Percentiles rank a stretch among this genome's conserved stretches.
phyloP scores from a whole-genome alignment of 371 early-diverging fungal species.

The Lichtheimia corymbifera region DNA sequence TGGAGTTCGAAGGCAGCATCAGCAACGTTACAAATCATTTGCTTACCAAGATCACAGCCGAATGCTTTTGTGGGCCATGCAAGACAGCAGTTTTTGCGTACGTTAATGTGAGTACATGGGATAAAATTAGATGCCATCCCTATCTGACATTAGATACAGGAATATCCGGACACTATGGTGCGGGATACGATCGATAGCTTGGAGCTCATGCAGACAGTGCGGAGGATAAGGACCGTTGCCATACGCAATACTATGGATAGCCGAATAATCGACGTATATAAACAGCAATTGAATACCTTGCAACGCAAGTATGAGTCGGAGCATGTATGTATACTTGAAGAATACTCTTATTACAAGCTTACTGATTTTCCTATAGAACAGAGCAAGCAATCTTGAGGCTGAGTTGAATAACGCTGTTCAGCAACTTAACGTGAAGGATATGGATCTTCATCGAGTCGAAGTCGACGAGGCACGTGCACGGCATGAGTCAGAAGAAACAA shows the following conservation, averaged over 20 bases:
- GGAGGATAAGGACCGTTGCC: not conserved
- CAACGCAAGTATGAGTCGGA: not conserved
- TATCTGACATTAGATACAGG: not conserved
- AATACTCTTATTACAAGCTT: not conserved
- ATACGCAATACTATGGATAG: not conserved
- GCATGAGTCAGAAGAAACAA: not conserved
- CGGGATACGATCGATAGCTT: not conserved
- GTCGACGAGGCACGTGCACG: not conserved
- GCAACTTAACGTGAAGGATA: not conserved
- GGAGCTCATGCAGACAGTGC: constrained; percentile 1
- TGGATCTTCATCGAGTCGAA: not conserved
- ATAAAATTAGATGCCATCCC: not conserved
- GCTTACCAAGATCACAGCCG: not conserved
- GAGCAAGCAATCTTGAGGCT: not conserved
- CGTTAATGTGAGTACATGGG: not conserved
- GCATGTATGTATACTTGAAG: not conserved
- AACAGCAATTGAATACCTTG: not conserved
- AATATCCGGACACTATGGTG: not conserved
- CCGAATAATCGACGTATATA: not conserved
- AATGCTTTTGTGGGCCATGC: not conserved
- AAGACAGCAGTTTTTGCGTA: not conserved
- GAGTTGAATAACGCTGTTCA: not conserved
- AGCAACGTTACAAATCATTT: not conserved
- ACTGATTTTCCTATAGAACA: not conserved
- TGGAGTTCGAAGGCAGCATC: not conserved